A percentile compares a stretch with the other conserved stretches of the same genome.
Evolutionary conservation across 768 basidiomycete genomes (phyloP).

Genomic region (Cytidiella melzeri): DNA sequence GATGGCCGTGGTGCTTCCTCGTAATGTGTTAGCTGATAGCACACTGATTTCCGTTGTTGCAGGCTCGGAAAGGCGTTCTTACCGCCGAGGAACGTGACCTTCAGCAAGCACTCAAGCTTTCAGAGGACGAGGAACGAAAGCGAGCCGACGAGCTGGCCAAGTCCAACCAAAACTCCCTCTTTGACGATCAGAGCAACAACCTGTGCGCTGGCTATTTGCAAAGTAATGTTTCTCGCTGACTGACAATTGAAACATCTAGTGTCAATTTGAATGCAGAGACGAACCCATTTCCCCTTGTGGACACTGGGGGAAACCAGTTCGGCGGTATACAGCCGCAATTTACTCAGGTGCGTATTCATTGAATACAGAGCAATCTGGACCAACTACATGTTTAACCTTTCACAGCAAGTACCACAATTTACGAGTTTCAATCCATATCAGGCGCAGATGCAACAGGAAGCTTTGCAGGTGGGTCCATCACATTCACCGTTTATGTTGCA

Average conservation of each 20-base stretch:
- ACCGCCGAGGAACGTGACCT: conserved; percentile 80
- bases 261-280: conserved; percentile 22
- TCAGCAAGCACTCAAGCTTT: conserved; percentile 73
- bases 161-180: conserved; percentile 67
- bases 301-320: conserved; percentile 48
- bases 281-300: conserved; percentile 57
- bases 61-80: conserved; percentile 28
- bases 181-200: conserved; percentile 75
- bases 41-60: no score
- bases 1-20: no score
- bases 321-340: conserved; percentile 67
- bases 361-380: no score
- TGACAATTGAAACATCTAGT: neutral
- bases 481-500: neutral
- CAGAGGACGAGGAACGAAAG: conserved; percentile 85
- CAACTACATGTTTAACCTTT: no score
- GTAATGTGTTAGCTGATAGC: no score
- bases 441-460: conserved; percentile 89
- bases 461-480: conserved; percentile 46
- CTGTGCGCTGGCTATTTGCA: conserved; percentile 42
- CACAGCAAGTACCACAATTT: conserved; percentile 63
- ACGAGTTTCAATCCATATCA: conserved; percentile 93
- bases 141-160: conserved; percentile 67
- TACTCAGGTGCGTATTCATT: conserved; percentile 51
- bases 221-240: neutral